These are phyloP conservation scores for Thalassiosira profunda DNA, from an alignment of 108 stramenopile species.

Conservation along the genomic window DNA sequence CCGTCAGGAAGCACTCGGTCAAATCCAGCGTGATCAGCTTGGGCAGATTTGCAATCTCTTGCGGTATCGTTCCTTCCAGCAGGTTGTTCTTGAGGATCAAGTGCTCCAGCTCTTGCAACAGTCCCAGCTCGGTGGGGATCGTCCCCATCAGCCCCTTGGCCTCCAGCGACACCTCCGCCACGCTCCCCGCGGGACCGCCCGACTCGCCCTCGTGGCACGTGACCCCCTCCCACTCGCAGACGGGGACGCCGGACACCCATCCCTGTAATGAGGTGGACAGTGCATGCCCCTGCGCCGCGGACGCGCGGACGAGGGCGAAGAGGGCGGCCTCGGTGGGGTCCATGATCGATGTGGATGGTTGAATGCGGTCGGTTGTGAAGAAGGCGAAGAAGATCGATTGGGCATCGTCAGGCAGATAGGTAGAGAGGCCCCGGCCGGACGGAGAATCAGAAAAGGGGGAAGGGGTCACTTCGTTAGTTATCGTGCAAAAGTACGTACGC, in stretches of 20 bases:
- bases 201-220: slow-evolving; percentile 21
- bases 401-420: too few relatives aligned
- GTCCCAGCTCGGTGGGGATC: slow-evolving; percentile 38
- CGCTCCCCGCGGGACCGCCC: not conserved
- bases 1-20: slow-evolving; percentile 24
- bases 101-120: slow-evolving; percentile 19
- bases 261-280: slow-evolving; percentile 19
- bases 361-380: too few relatives aligned
- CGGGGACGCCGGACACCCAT: slow-evolving; percentile 8
- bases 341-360: too few relatives aligned
- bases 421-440: too few relatives aligned
- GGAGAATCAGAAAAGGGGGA: too few relatives aligned
- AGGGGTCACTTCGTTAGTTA: too few relatives aligned
- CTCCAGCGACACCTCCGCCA: slow-evolving; percentile 26
- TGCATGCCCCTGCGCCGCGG: slow-evolving; percentile 7
- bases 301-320: slow-evolving; percentile 30
- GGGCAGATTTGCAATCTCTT: slow-evolving; percentile 22
- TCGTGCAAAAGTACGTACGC: too few relatives aligned
- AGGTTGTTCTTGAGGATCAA: slow-evolving; percentile 42
- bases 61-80: slow-evolving; percentile 42
- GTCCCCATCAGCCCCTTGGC: slow-evolving; percentile 40
- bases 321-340: too few relatives aligned
- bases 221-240: slow-evolving; percentile 59
- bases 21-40: slow-evolving; percentile 21
- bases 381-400: too few relatives aligned